Evolutionary conservation across 768 basidiomycete genomes (phyloP).

Genomic region (Candolleomyces eurysporus): DNA sequence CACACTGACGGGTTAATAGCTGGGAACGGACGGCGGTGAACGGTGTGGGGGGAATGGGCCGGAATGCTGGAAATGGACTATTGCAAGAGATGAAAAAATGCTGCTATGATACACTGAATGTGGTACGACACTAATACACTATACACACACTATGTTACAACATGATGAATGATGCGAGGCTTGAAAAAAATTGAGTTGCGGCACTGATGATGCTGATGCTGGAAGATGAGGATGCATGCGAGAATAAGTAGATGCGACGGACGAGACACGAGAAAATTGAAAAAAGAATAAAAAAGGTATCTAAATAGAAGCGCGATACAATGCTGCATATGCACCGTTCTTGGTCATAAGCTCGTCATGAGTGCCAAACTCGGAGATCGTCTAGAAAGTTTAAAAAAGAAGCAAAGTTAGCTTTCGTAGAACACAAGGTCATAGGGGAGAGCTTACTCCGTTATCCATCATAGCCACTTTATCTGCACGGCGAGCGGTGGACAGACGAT

Average conservation of each 20-base stretch:
- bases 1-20: too few relatives aligned
- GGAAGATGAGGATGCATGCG: neutral
- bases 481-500: conserved; percentile 76
- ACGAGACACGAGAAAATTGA: too few relatives aligned
- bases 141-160: conserved; percentile 12
- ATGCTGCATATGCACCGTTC: conserved; percentile 63
- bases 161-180: neutral
- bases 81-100: neutral
- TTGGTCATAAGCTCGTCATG: conserved; percentile 62
- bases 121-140: conserved; percentile 17
- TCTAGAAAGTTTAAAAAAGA: conserved; percentile 34
- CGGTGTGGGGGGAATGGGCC: neutral
- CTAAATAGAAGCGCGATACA: conserved; percentile 69
- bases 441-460: conserved; percentile 72
- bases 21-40: too few relatives aligned
- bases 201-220: neutral
- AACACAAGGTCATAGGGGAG: neutral
- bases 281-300: neutral
- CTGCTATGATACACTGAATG: conserved; percentile 15
- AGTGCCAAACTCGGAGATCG: conserved; percentile 73
- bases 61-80: neutral
- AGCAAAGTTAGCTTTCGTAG: neutral
- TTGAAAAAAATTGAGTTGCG: neutral
- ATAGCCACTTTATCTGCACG: conserved; percentile 85
- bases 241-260: neutral